Conservation (phyloP, 2,329 filamentous ascomycete species). For the Cladophialophora yegresii region DNA sequence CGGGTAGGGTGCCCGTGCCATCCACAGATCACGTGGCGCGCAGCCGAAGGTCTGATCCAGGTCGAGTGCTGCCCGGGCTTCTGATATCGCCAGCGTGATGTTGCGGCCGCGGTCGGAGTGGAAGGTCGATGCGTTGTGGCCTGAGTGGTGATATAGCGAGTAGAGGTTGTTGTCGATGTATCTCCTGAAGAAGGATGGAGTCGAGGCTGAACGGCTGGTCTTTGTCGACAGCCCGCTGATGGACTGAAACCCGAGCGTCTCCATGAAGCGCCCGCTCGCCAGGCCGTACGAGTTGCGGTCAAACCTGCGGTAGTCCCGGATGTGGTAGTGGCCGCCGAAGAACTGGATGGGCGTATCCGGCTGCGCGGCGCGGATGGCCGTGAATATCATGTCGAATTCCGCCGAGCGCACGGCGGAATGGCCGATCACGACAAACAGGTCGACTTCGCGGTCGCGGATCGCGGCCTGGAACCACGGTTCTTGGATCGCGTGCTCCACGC, state of each 20-base stretch:
- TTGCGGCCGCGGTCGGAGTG: slow-evolving; percentile 72
- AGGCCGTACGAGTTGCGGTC: slow-evolving; percentile 77
- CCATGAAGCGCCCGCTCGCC: slow-evolving; percentile 88
- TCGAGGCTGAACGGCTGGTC: slow-evolving; percentile 39
- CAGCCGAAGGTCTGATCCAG: slow-evolving; percentile 80
- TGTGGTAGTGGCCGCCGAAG: slow-evolving; percentile 87
- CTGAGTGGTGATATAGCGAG: slow-evolving; percentile 79
- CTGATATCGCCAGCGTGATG: slow-evolving; percentile 68
- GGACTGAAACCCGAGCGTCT: slow-evolving; percentile 93
- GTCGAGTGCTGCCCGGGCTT: slow-evolving; percentile 68
- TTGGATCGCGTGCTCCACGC: slow-evolving; percentile 75
- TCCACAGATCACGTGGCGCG: slow-evolving; percentile 77
- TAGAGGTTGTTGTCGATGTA: slow-evolving; percentile 95
- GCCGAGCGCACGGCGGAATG: slow-evolving; percentile 80
- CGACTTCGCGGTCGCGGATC: slow-evolving; percentile 74
- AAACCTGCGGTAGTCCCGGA: slow-evolving; percentile 79
- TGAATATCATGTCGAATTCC: slow-evolving; percentile 77
- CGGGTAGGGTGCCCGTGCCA: slow-evolving; percentile 75
- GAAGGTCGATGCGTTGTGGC: slow-evolving; percentile 70
- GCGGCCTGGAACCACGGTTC: slow-evolving; percentile 87
- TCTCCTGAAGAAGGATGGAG: slow-evolving; percentile 67
- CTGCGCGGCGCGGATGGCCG: slow-evolving; percentile 72
- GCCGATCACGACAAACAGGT: slow-evolving; percentile 82
- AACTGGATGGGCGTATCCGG: slow-evolving; percentile 86
- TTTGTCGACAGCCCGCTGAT: slow-evolving; percentile 64